Conservation (phyloP, 225 moss, liverwort and hornwort genomes). For the Asterella californica region DNA sequence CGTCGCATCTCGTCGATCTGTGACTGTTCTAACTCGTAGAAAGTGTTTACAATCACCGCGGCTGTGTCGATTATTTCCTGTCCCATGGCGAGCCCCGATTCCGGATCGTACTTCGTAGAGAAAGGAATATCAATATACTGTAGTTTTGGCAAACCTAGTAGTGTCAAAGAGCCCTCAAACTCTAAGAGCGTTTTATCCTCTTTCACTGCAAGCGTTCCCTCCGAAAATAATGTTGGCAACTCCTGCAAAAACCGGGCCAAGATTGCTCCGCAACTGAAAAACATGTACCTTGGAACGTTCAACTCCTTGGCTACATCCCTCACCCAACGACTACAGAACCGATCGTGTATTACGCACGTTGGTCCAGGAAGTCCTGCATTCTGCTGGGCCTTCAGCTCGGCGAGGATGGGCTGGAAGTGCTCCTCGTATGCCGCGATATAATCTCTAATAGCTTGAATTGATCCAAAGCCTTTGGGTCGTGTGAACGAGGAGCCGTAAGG, state of each 20-base stretch:
- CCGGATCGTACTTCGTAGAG: no score
- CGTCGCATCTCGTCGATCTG: neutral
- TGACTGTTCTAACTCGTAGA: constrained; percentile 1
- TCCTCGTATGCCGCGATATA: neutral
- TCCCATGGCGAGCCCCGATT: neutral
- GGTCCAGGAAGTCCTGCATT: constrained; percentile 7
- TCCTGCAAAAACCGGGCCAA: neutral
- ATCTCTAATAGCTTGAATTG: neutral
- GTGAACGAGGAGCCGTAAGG: neutral
- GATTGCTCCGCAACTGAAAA: constrained; percentile 13
- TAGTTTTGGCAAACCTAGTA: neutral
- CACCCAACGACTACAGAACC: neutral
- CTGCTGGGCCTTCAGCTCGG: neutral
- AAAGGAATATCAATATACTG: neutral
- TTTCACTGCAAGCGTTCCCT: neutral
- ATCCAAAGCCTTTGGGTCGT: neutral
- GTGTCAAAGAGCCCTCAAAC: neutral
- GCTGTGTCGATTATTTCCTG: neutral
- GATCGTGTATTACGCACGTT: constrained; percentile 3
- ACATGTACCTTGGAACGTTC: neutral
- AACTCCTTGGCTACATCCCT: neutral
- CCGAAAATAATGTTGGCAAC: neutral
- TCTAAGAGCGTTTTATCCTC: neutral
- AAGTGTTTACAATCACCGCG: neutral
- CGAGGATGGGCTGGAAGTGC: neutral